Evolutionary conservation across 106 monocot species (phyloP), one percentile per base, ranked within the genome.

Genomic region (Allium sativum): DNA sequence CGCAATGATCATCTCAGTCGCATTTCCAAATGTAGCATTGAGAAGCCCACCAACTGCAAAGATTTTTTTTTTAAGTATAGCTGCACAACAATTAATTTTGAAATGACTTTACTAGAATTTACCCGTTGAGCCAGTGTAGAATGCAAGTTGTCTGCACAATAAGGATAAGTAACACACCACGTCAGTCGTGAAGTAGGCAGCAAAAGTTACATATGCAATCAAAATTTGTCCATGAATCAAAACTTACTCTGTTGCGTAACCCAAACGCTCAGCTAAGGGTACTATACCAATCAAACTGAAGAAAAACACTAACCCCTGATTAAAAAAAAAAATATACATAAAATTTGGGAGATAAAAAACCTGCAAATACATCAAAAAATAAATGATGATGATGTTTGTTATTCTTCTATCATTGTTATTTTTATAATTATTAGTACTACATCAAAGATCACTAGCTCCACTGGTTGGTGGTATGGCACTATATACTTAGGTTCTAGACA

Each of bases 11-110:
- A 96, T 96, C 61, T 96, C 95, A 10, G 95, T 96, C 6, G 95
- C 95, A 84, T 96, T 96, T 45, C 95, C 95, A 82, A 96, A 96
- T 55, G 95, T 96, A 58, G 95, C 95, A 80, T 96, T 96, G 68
- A 96, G 59, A 40, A 96, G 87, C 13, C 95, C 95, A 8, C 95
- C 95, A 76, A 96, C 95, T 90, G 84, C 74, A 81, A 14, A 11
- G 65, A 78, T 13, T 56, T 7, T 54, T 8, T 50, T 19, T 18
- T 53, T 48, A 40, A 64, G 17, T 56, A 62, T 21, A 12, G 43
- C 40, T 40, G 44, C 53, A 12, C 8, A 67, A 41, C 55, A 47
- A 44, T 40, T 31, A 19, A 21, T 19, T 3, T 0, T 21, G 58
- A 52, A 40, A 45, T 44, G 21, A 41, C 19, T n/a, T 14, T 42